These are phyloP conservation scores for Isabelozyma heimii DNA, from an alignment of 805 yeast genomes.

Conservation along the genomic window DNA sequence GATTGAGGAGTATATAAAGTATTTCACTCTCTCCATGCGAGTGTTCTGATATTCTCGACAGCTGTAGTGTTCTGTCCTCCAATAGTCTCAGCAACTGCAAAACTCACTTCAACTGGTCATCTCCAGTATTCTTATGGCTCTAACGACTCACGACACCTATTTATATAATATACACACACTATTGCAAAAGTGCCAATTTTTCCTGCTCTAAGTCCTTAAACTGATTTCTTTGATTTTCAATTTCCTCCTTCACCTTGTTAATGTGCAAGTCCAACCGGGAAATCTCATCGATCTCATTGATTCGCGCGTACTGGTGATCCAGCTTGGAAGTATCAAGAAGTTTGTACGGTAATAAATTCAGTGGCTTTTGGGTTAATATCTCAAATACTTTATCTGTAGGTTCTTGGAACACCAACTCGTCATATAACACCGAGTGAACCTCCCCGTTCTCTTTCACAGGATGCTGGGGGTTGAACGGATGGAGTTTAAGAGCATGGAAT, in stretches of 20 bases:
- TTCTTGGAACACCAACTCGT: constrained; percentile 91
- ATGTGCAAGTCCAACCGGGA: constrained; percentile 40
- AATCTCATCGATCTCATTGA: constrained; percentile 40
- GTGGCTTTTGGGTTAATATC: constrained; percentile 68
- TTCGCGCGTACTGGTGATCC: constrained; percentile 40
- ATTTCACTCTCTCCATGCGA: background rate
- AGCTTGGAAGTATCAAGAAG: constrained; percentile 29
- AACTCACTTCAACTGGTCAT: no score
- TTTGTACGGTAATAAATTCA: constrained; percentile 45
- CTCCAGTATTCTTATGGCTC: no score
- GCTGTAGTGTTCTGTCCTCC: no score
- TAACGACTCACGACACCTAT: background rate
- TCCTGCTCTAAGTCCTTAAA: constrained; percentile 42
- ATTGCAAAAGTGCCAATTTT: constrained; percentile 36
- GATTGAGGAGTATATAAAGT: constrained; percentile 7
- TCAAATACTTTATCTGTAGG: constrained; percentile 91
- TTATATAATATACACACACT: background rate
- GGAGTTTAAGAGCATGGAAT: constrained; percentile 87
- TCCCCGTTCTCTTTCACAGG: constrained; percentile 41
- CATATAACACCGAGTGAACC: constrained; percentile 56
- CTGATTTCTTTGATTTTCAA: constrained; percentile 38
- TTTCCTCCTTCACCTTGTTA: constrained; percentile 36
- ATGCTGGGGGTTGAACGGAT: constrained; percentile 65
- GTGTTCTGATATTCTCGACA: no score
- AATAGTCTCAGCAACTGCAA: no score